These are phyloP conservation scores for Rubia balearica DNA, from an alignment of 305 asterid species.

Conservation along the genomic window DNA sequence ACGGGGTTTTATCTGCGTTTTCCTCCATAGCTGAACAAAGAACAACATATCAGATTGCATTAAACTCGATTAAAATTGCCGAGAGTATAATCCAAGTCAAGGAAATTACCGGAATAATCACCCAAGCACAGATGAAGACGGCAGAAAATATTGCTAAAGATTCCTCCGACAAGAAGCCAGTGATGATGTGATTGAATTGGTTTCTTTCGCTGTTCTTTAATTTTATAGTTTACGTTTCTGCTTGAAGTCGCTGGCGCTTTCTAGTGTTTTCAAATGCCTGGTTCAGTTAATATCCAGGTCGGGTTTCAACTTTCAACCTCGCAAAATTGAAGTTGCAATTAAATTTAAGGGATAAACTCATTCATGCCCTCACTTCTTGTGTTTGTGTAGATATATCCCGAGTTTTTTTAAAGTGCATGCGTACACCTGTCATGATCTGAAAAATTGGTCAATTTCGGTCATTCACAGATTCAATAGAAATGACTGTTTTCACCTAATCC, in stretches of 20 bases:
- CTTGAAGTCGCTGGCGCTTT: not conserved
- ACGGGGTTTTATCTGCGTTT: constrained; percentile 25
- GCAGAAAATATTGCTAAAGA: not conserved
- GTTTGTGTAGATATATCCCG: too few species aligned
- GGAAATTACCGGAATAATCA: not conserved
- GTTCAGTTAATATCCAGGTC: not conserved
- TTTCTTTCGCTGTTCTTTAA: not conserved
- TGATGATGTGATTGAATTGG: not conserved
- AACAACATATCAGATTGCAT: not conserved
- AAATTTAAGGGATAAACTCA: too few species aligned
- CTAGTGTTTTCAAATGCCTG: not conserved
- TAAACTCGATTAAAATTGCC: not conserved
- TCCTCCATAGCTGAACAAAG: constrained; percentile 55
- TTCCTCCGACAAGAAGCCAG: constrained; percentile 2
- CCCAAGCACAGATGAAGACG: not conserved
- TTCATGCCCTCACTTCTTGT: too few species aligned
- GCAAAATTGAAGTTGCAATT: too few species aligned
- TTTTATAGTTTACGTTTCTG: not conserved
- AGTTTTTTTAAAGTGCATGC: too few species aligned
- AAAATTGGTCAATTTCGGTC: too few species aligned
- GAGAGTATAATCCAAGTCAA: not conserved
- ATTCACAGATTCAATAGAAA: too few species aligned
- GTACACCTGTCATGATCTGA: too few species aligned
- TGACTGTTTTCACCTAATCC: too few species aligned
- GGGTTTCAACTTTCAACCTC: not conserved